Evolutionary conservation across 2,329 filamentous ascomycete species (phyloP), one percentile per base, ranked within the genome.

Genomic region (Sphaerulina vaccinii): DNA sequence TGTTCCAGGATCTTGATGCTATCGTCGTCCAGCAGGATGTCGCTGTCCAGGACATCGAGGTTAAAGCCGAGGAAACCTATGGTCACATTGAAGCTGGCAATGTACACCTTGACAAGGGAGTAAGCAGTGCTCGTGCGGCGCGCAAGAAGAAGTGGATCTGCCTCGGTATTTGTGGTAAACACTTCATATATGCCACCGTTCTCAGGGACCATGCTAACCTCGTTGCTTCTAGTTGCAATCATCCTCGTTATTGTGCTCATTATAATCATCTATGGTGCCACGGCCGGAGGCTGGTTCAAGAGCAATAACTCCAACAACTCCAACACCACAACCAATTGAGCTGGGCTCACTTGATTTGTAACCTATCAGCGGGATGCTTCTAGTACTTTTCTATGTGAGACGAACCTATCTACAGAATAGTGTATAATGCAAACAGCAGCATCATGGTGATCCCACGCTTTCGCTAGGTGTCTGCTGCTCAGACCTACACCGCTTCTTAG

Each of bases 101-200:
- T 67, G 80, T 83, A 57, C 84, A 96, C 71, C 87, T 97, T 54
- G 84, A 80, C 33, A 81, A 81, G n/a, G 91, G 91, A 10, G 87
- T 96, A 57, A 79, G 80, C 55, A 95, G 88, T 62, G 92, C 92
- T 7, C 80, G 86, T 69, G 82, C 83, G 62, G 88, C 87, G 44
- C 81, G 88, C 62, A 88, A 84, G 76, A 95, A 95, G 90, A 96
- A 96, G 87, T 96, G 90, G 91, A 91, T 88, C 70, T 96, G 90
- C 78, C 74, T 96, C 62, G 84, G 86, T 65, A 89, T 96, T 65
- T 75, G 79, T 62, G 74, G 76, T 79, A 68, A 73, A 80, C n/a
- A n/a, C n/a, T 82, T 61, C 49, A 27, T 6, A 9, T 64, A 68
- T 56, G 60, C 69, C 51, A 65, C 56, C 43, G 52, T 53, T 16